These are phyloP conservation scores for Geotrichum cucujoidarum DNA, from an alignment of 1,139 yeast species.

Conservation along the genomic window DNA sequence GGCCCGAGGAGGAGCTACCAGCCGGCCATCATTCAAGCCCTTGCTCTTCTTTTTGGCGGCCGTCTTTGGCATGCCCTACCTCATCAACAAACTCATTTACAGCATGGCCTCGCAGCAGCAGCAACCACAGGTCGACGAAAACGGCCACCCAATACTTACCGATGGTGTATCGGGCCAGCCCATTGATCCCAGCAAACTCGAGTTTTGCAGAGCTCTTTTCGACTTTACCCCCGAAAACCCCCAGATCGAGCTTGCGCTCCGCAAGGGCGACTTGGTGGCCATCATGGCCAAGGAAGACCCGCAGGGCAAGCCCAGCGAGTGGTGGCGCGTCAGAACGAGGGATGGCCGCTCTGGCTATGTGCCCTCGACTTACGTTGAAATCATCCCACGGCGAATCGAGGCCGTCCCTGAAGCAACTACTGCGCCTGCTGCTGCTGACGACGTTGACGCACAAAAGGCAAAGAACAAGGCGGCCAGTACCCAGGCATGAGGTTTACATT, in stretches of 20 bases:
- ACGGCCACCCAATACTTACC: constrained; percentile 15
- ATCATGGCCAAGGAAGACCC: constrained; percentile 71
- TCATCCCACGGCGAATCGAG: constrained; percentile 42
- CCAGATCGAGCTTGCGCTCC: constrained; percentile 71
- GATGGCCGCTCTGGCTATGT: constrained; percentile 86
- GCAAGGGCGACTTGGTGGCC: constrained; percentile 82
- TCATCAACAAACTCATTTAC: constrained; percentile 67
- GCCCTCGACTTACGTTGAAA: constrained; percentile 76
- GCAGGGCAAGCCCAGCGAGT: constrained; percentile 52
- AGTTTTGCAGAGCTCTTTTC: constrained; percentile 83
- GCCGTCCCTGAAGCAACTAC: constrained; percentile 17
- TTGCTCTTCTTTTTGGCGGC: constrained; percentile 79
- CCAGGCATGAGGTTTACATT: too few relatives aligned
- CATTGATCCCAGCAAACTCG: constrained; percentile 69
- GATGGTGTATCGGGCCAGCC: constrained; percentile 13
- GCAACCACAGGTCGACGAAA: constrained; percentile 21
- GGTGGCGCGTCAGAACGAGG: constrained; percentile 95
- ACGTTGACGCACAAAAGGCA: constrained; percentile 6
- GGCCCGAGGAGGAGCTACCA: constrained; percentile 31
- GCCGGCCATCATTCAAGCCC: constrained; percentile 76
- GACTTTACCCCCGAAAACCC: constrained; percentile 93
- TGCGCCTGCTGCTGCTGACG: not conserved
- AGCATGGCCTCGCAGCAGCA: constrained; percentile 53
- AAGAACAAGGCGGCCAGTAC: not conserved
- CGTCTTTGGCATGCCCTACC: constrained; percentile 84